Evolutionary conservation across 2,329 filamentous ascomycete species (phyloP), one percentile per base, ranked within the genome.

Genomic region (Acarospora socialis): DNA sequence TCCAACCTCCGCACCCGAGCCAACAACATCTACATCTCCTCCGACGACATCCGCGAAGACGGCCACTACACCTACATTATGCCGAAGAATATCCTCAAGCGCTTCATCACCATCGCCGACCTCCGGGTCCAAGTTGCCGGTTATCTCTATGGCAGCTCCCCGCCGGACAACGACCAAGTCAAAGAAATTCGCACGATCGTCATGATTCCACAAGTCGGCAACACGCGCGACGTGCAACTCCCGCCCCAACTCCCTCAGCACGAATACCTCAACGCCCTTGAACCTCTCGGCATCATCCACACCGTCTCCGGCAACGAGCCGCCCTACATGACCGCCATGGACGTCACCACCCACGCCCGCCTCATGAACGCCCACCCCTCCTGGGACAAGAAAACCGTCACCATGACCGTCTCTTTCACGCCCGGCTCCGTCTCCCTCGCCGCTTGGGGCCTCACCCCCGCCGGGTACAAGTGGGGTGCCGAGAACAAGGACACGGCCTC

Each of bases 21-120:
- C 30, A 98, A 95, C 68, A 94, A 98, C 59, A 93, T 98, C 49
- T 98, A 95, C 56, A 92, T 98, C 46, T 93, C 90, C 5, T 90
- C 86, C 0, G 84, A 94, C 33, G 90, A 95, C 52, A 81, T 87
- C 43, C 81, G 84, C 33, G 73, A 90, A 42, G 84, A 93, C 38
- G 82, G 86, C 22, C 70, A 76, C 48, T 79, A 81, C 51, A 98
- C 87, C 1, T 98, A 95, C 49, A 81, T 98, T 48, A 94, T 98
- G 82, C 90, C 90, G 1, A 98, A 95, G 71, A 98, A 98, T 55
- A 78, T 98, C 29, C 70, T 98, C 48, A 94, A 93, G 68, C 81
- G 83, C 43, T 98, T 98, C 66, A 95, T 98, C 60, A 90, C 82
- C 15, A 92, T 98, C 50, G 80, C 90, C 28, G 90, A 98, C 61